Percentiles rank a stretch among this genome's conserved stretches.
Conservation (phyloP, 768 basidiomycete genomes). For the Suillus luteus region DNA sequence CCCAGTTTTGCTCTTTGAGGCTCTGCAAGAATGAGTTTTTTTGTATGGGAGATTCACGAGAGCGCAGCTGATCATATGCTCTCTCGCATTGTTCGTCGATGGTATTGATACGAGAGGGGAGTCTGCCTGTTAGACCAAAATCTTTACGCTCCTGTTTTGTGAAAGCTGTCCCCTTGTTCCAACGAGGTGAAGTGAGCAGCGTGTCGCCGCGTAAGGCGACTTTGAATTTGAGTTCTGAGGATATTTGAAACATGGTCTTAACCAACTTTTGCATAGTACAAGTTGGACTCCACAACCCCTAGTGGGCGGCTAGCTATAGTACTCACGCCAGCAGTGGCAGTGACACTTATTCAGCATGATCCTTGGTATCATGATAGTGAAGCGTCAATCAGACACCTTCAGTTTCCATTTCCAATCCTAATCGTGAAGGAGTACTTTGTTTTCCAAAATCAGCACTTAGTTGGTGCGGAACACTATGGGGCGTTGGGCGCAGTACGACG, state of each 20-base stretch:
- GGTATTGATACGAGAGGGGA: conserved; percentile 55
- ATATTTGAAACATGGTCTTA: conserved; percentile 10
- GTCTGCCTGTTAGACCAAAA: conserved; percentile 60
- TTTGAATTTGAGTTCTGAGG: conserved; percentile 24
- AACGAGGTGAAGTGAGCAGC: conserved; percentile 64
- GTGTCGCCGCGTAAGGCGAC: conserved; percentile 63
- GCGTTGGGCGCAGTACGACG: conserved; percentile 42
- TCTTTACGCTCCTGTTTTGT: conserved; percentile 62
- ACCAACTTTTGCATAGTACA: conserved; percentile 6
- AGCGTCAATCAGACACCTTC: neutral
- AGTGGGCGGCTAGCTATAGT: neutral
- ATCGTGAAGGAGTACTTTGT: neutral
- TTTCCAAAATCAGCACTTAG: conserved; percentile 16
- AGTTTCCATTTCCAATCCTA: neutral
- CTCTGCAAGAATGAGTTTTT: conserved; percentile 81
- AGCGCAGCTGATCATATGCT: conserved; percentile 64
- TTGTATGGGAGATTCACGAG: conserved; percentile 41
- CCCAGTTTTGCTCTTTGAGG: conserved; percentile 79
- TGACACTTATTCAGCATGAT: no score
- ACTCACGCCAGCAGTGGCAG: no score
- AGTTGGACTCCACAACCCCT: neutral
- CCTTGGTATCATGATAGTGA: no score
- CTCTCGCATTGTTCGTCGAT: conserved; percentile 77
- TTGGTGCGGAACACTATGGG: conserved; percentile 31
- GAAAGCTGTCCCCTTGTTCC: conserved; percentile 84